Evolutionary conservation across 441 rosid species (phyloP).

Genomic region (Adansonia rubrostipa): DNA sequence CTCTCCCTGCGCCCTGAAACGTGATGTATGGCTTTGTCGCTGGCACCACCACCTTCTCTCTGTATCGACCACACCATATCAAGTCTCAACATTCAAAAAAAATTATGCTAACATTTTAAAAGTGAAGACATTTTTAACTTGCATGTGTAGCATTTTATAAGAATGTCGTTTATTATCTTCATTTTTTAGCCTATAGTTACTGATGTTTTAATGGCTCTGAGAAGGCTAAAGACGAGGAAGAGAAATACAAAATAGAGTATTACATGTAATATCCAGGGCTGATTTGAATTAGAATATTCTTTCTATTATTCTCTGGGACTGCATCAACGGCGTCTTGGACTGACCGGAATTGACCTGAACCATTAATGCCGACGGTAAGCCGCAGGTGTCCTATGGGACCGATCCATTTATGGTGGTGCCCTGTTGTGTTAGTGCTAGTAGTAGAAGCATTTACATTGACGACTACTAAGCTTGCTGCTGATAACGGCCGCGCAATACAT

Average conservation of each 20-base stretch:
- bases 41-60: slow-evolving; percentile 91
- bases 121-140: not conserved
- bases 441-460: slow-evolving; percentile 27
- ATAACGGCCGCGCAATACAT: slow-evolving; percentile 34
- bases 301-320: slow-evolving; percentile 62
- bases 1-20: slow-evolving; percentile 83
- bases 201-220: not conserved
- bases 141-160: not conserved
- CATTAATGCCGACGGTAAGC: slow-evolving; percentile 64
- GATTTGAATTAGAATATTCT: slow-evolving; percentile 61
- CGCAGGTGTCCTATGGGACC: slow-evolving; percentile 76
- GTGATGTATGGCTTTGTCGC: slow-evolving; percentile 79
- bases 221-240: not conserved
- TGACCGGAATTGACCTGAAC: slow-evolving; percentile 64
- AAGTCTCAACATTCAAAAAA: not conserved
- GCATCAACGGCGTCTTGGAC: slow-evolving; percentile 87
- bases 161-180: not conserved
- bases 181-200: not conserved
- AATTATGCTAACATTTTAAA: not conserved
- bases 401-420: slow-evolving; percentile 60
- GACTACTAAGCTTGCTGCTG: slow-evolving; percentile 6
- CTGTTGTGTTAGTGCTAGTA: slow-evolving; percentile 34
- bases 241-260: not conserved
- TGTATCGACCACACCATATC: slow-evolving; percentile 33
- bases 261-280: slow-evolving; percentile 79